Base-by-base conservation (phyloP, 225 moss, liverwort and hornwort species). In the Physcomitrium patens region DNA sequence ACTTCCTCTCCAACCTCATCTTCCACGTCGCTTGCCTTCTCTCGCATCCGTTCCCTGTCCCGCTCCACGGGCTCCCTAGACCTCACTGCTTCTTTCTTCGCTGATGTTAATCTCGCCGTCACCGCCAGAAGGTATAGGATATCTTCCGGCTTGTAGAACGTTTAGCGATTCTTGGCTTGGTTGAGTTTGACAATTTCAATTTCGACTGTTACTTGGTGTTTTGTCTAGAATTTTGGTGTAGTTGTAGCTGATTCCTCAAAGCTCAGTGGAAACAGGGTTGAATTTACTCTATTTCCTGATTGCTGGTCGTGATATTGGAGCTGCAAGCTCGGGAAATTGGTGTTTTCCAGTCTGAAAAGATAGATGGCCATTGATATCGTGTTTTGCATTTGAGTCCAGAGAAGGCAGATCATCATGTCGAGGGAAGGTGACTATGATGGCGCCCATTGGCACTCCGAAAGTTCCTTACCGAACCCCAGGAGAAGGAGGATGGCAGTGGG, bases 371-470 rank as follows among this genome's bases (percentile, higher is more conserved):
- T 43, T 37, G 22, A 43, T 20, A 20, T 55, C 56, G 16, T 55
- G 66, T 54, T 44, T 77, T 41, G 47, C 10, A 55, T 67, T 31
- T 67, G 47, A 47, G 20, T 57, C 66, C 47, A 67, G 76, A 37
- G 58, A 67, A 48, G 72, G 78, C 19, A 46, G 58, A 9, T 49
- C 59, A 80, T 81, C 84, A 76, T 85, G 83, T 70, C 89, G 89
- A 18, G 83, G 83, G 14, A 89, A 85, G 75, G 89, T 92, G 68
- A 87, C 81, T 10, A 92, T 92, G 91, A 92, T 92, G 91, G 89
- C 89, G 89, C 91, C 91, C 14, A 89, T 92, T 60, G 91, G 91
- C 15, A 91, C 91, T 49, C 91, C 89, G 1, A 89, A 91, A 67
- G 91, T 89, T 16, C 89, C 89, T 8, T 91, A 92, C 76, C 79